Evolutionary conservation across 225 moss, liverwort and hornwort species (phyloP), one percentile per base, ranked within the genome.

Genomic region (Asterella californica): DNA sequence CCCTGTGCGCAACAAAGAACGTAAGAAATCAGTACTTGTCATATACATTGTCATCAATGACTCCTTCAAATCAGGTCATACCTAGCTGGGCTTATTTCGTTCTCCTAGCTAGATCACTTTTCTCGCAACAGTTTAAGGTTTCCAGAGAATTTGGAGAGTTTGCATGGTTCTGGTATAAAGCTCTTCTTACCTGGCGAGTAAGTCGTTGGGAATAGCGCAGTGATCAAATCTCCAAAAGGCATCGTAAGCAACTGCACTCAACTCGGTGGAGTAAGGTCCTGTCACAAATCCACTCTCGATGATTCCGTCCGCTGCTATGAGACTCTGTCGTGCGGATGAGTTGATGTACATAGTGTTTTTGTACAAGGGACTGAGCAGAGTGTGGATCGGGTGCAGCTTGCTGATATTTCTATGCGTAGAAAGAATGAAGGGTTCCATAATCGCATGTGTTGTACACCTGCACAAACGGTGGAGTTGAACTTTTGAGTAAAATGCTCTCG

Each of bases 291-390:
- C 52, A 0, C 10, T 27, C 67, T 84, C 84, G 29, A 84, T 49
- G 0, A 74, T 59, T 8, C 81, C 77, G 7, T 21, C 42, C 15
- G 54, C 78, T 38, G 77, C 52, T 10, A 81, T 38, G 10, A 84
- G 81, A 19, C 29, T 37, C 45, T 55, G 73, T 18, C 78, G 53
- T 1, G 84, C 84, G 15, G 62, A 70, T 72, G 77, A 25, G 37
- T 84, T 84, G 65, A 84, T 81, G 50, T 38, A 2, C 65, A 84
- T 9, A 2, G 78, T 81, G 72, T 84, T 73, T 45, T 81, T 84
- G 59, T 76, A 84, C 25, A 77, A 45, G 9, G 84, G 84, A 46
- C 11, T 18, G 53, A 84, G 27, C 7, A 81, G 78, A 57, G 77
- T 74, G 10, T 19, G 54, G 32, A 84, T 78, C 30, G 84, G 84